Percentiles rank a stretch among this genome's conserved stretches.
Conservation (phyloP, 176 grass and related monocot species). For the Eremochloa ophiuroides region DNA sequence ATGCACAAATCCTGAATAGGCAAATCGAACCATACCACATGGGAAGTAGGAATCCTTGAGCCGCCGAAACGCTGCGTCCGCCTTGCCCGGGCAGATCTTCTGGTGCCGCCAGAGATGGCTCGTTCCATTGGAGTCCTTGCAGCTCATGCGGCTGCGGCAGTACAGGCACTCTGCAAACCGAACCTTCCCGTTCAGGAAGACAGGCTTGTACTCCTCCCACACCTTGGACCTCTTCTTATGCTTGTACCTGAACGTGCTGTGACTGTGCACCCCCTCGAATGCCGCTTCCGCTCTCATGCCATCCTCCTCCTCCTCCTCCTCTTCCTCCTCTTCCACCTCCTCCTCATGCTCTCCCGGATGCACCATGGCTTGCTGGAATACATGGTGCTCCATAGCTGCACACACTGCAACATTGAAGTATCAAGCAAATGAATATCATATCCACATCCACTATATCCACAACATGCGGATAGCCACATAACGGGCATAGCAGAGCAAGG, state of each 20-base stretch:
- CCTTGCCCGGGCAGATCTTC: constrained; percentile 50
- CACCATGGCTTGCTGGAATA: constrained; percentile 1
- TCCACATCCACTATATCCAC: too few relatives aligned
- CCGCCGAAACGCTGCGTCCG: background rate
- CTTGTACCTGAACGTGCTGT: constrained; percentile 33
- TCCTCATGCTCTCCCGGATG: constrained; percentile 17
- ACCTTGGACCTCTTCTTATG: constrained; percentile 61
- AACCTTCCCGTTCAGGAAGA: constrained; percentile 50
- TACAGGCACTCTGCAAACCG: constrained; percentile 49
- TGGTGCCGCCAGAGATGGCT: constrained; percentile 58
- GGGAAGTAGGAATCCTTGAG: constrained; percentile 48
- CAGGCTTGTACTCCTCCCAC: constrained; percentile 59
- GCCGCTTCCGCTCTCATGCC: constrained; percentile 30
- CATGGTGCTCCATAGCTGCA: constrained; percentile 29
- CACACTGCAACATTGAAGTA: background rate
- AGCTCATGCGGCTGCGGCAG: constrained; percentile 50
- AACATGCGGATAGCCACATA: background rate
- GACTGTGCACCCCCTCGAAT: constrained; percentile 2
- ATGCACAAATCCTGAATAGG: background rate
- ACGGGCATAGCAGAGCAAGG: background rate
- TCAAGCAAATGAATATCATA: background rate
- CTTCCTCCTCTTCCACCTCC: background rate
- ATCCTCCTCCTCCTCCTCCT: constrained; percentile 6
- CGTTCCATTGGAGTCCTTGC: constrained; percentile 56
- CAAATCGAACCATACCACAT: constrained; percentile 23